A percentile compares a stretch with the other conserved stretches of the same genome.
These are phyloP conservation scores for Polytrichum formosum DNA, from an alignment of 225 moss, liverwort and hornwort genomes.

Conservation along the genomic window DNA sequence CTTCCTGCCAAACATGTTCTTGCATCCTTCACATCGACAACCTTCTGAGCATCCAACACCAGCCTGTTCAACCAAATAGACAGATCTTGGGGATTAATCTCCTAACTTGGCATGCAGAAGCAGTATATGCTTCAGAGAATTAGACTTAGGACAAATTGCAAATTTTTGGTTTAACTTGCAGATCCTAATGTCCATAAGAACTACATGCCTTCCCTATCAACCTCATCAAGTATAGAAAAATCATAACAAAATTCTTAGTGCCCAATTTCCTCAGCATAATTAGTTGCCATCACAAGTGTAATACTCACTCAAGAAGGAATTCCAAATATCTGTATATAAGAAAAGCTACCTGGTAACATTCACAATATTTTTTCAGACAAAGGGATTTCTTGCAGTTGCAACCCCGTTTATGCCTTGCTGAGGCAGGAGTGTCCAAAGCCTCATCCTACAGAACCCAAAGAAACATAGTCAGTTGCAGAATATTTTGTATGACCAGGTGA, in stretches of 20 bases:
- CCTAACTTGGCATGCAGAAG: neutral
- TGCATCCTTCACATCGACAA: constrained; percentile 97
- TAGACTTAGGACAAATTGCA: neutral
- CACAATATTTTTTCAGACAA: constrained; percentile 94
- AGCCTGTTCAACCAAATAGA: constrained; percentile 37
- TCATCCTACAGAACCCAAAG: constrained; percentile 56
- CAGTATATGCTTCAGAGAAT: constrained; percentile 8
- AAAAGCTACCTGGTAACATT: constrained; percentile 86
- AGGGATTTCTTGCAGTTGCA: constrained; percentile 97
- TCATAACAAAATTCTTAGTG: too few relatives aligned
- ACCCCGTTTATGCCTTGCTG: constrained; percentile 87
- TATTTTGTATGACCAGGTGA: too few relatives aligned
- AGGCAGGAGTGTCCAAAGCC: constrained; percentile 77
- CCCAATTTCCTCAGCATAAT: too few relatives aligned
- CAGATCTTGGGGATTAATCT: too few relatives aligned
- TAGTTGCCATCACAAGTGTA: too few relatives aligned
- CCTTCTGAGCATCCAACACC: constrained; percentile 99
- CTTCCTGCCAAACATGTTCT: constrained; percentile 85
- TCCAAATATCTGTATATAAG: neutral
- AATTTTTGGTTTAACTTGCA: too few relatives aligned
- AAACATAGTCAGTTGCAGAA: neutral
- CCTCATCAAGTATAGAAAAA: too few relatives aligned
- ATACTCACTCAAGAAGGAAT: constrained; percentile 3
- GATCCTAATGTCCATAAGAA: too few relatives aligned
- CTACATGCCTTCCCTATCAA: too few relatives aligned